phyloP scores from a whole-genome alignment of 2,329 filamentous ascomycete genomes.

The Septoria petroselini region DNA sequence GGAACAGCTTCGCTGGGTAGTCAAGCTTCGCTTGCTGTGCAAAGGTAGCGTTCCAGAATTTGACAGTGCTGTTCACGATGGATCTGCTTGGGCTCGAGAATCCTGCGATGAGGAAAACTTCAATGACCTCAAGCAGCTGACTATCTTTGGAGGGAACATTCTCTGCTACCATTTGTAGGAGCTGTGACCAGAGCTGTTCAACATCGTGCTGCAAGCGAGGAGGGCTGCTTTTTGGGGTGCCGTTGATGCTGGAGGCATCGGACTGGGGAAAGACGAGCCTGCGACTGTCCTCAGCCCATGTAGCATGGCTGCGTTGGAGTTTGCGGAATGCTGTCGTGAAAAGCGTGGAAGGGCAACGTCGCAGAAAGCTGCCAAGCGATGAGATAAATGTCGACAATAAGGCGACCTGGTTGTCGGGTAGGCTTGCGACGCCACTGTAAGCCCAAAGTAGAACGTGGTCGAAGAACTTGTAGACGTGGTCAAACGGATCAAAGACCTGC shows the following conservation, averaged over 20 bases:
- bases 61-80: constrained; percentile 52
- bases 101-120: constrained; percentile 51
- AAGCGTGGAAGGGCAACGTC: constrained; percentile 45
- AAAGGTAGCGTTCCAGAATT: constrained; percentile 69
- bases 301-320: constrained; percentile 59
- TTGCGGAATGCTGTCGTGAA: constrained; percentile 56
- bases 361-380: constrained; percentile 33
- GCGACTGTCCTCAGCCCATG: constrained; percentile 61
- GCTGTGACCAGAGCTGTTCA: constrained; percentile 38
- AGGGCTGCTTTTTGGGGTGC: background rate
- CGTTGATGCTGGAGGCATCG: background rate
- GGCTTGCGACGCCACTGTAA: background rate
- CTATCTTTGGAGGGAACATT: constrained; percentile 57
- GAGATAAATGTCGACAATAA: constrained; percentile 1
- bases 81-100: constrained; percentile 52
- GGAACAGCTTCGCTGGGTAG: constrained; percentile 64
- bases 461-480: constrained; percentile 62
- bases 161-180: constrained; percentile 54
- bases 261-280: constrained; percentile 21
- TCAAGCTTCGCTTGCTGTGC: constrained; percentile 57
- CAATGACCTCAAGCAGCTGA: constrained; percentile 53
- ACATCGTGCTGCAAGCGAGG: background rate
- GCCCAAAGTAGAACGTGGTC: constrained; percentile 50
- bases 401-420: background rate
- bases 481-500: constrained; percentile 57